Conservation (phyloP, 495 filamentous ascomycete genomes). For the Hyphodiscus hymeniophilus region DNA sequence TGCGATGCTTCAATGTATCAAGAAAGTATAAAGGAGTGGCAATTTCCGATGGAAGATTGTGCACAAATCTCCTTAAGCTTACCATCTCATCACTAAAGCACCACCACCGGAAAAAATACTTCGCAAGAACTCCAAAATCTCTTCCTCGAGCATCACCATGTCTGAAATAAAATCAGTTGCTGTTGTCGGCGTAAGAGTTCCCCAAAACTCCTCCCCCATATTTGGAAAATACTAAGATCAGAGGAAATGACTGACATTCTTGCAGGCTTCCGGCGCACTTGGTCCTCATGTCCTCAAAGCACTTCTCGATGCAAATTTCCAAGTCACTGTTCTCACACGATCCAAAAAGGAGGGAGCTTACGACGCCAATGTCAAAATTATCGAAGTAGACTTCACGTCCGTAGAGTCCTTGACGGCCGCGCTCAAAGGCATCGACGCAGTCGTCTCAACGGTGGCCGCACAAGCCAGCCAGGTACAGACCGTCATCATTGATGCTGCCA, state of each 20-base stretch:
- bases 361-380: conserved; percentile 24
- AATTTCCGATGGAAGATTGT: conserved; percentile 3
- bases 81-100: conserved; percentile 7
- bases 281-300: conserved; percentile 14
- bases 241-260: conserved; percentile 8
- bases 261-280: conserved; percentile 16
- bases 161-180: conserved; percentile 13
- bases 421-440: conserved; percentile 46
- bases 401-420: conserved; percentile 40
- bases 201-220: no score
- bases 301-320: conserved; percentile 10
- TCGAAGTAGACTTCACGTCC: conserved; percentile 47
- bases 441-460: conserved; percentile 44
- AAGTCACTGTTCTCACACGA: conserved; percentile 14
- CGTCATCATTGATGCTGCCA: conserved; percentile 50
- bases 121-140: conserved; percentile 1
- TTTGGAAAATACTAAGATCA: no score
- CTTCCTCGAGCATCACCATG: conserved; percentile 9
- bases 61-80: conserved; percentile 6
- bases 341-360: conserved; percentile 4
- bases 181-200: conserved; percentile 11
- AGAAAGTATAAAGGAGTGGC: conserved; percentile 5
- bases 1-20: conserved; percentile 1
- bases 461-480: conserved; percentile 32
- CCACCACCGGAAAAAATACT: no score